phyloP scores from a whole-genome alignment of 495 filamentous ascomycete species.

The Penicillium maclennaniae region DNA sequence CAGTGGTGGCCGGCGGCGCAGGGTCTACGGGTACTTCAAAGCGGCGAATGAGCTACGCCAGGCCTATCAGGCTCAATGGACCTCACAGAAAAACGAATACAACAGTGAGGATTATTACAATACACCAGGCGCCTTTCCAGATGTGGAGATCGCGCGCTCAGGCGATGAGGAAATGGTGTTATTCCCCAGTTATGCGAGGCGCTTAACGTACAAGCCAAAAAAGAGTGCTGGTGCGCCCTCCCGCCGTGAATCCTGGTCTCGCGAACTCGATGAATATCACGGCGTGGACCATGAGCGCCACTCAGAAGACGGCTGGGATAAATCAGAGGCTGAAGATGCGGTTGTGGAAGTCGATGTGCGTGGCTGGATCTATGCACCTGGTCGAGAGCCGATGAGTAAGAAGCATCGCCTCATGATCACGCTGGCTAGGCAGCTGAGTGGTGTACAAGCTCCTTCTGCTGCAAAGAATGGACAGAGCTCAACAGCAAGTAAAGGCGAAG shows the following conservation, averaged over 20 bases:
- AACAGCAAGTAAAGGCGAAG: slow-evolving; percentile 39
- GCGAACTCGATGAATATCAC: slow-evolving; percentile 40
- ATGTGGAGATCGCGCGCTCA: slow-evolving; percentile 70
- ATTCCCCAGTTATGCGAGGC: slow-evolving; percentile 86
- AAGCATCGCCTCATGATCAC: slow-evolving; percentile 84
- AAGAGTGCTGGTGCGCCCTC: slow-evolving; percentile 18
- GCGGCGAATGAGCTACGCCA: slow-evolving; percentile 90
- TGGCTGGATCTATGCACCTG: slow-evolving; percentile 89
- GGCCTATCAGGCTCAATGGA: slow-evolving; percentile 62
- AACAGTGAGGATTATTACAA: slow-evolving; percentile 53
- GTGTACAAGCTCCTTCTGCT: slow-evolving; percentile 64
- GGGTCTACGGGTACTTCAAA: slow-evolving; percentile 78
- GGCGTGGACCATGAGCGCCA: slow-evolving; percentile 27
- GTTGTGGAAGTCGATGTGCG: slow-evolving; percentile 86
- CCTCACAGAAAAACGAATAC: slow-evolving; percentile 46
- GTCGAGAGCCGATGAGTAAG: slow-evolving; percentile 78
- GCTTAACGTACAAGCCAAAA: slow-evolving; percentile 40
- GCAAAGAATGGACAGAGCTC: slow-evolving; percentile 26
- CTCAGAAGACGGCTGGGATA: slow-evolving; percentile 57
- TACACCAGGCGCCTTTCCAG: slow-evolving; percentile 75
- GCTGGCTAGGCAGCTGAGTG: slow-evolving; percentile 76
- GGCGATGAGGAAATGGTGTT: slow-evolving; percentile 90
- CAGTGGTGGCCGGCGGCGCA: slow-evolving; percentile 71
- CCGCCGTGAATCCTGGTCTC: slow-evolving; percentile 29
- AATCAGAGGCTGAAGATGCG: slow-evolving; percentile 69